Evolutionary conservation across 257 asterid genomes (phyloP).

Genomic region (Salvia rosmarinus): DNA sequence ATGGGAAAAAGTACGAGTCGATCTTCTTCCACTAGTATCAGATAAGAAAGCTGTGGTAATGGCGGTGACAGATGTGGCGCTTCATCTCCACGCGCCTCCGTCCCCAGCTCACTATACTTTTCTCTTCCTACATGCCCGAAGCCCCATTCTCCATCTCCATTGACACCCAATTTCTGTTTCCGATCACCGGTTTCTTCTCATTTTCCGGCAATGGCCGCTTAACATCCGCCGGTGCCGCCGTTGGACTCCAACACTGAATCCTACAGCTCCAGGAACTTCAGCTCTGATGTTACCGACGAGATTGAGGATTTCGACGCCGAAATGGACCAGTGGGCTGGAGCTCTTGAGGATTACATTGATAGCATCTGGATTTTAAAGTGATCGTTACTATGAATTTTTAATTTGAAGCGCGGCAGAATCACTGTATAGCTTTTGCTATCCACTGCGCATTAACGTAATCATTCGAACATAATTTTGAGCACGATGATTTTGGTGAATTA

Average conservation of each 20-base stretch:
- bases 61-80: slow-evolving; percentile 35
- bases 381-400: too few species aligned
- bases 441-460: neutral
- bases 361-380: slow-evolving; percentile 87
- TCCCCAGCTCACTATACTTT: neutral
- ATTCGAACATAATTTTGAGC: neutral
- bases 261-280: slow-evolving; percentile 37
- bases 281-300: slow-evolving; percentile 33
- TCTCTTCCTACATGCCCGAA: slow-evolving; percentile 26
- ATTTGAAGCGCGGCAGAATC: too few species aligned
- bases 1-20: neutral
- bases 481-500: neutral
- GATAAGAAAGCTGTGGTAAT: slow-evolving; percentile 38
- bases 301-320: slow-evolving; percentile 37
- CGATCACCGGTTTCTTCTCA: slow-evolving; percentile 31
- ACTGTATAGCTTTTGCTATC: neutral
- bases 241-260: slow-evolving; percentile 72
- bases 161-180: slow-evolving; percentile 27
- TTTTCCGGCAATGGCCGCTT: slow-evolving; percentile 32
- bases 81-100: slow-evolving; percentile 30
- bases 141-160: slow-evolving; percentile 16
- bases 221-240: slow-evolving; percentile 47
- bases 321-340: slow-evolving; percentile 52
- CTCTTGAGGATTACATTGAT: slow-evolving; percentile 64
- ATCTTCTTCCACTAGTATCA: neutral